Base-by-base conservation (phyloP, 208 protist species). In the Leishmania arabica region DNA sequence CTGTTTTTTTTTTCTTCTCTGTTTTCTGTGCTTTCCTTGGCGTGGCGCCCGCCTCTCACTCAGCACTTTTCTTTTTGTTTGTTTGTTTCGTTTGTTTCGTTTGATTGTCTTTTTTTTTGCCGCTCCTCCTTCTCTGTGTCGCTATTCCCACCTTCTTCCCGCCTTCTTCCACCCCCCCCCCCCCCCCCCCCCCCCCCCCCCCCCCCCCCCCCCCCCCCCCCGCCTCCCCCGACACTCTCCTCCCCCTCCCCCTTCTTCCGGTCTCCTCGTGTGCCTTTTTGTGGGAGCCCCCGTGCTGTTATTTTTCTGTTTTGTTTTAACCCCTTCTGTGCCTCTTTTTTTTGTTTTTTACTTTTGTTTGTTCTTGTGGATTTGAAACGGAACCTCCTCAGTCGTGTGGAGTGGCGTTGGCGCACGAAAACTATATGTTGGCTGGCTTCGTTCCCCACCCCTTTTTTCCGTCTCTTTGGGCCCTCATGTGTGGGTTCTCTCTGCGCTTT, bases 51-150 rank as follows among this genome's bases (percentile, higher is more conserved):
- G 7, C 40, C 42, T 24, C 49, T 47, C 13, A n/a, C 51, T 49
- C 47, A n/a, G 17, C 27, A 37, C 49, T 58, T 19, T 51, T 24
- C 9, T 0, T 37, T 13, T 60, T 53, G 24, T 6, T 72, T 56
- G 15, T 31, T 34, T 2, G 40, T 40, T 40, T 40, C 0, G 1
- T 40, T 42, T 42, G 40, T 42, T 42, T 42, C 3, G 47, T 15
- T 45, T 51, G 47, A 11, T 49, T 49, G 45, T 37, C 60, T 62
- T 45, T 37, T 37, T 70, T 51, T 45, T 37, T 37, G 15, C 66
- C 71, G 15, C 77, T 77, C 77, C 60, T 74, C 56, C 73, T 62
- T 72, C 11, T 80, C 47, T 53, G 9, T 73, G 21, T 8, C 31
- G 7, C 58, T 13, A 24, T 31, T 64, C 24, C n/a, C 7, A 9